Evolutionary conservation across 2,329 filamentous ascomycete genomes (phyloP).

Genomic region (Pleurostoma richardsiae): DNA sequence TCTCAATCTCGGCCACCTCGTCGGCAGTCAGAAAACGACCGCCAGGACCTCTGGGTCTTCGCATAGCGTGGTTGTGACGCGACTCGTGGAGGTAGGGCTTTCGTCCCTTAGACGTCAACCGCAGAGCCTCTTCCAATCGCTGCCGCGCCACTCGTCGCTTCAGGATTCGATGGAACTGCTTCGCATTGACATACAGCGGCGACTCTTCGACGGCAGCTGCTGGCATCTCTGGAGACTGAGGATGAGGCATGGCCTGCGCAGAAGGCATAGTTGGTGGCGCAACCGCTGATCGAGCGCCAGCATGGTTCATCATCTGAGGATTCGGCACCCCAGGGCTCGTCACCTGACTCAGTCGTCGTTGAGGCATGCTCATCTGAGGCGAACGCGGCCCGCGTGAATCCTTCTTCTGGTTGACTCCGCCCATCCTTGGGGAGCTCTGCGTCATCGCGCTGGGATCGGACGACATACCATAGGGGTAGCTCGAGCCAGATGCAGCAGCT

Average conservation of each 20-base stretch:
- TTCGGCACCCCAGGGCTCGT: slow-evolving; percentile 70
- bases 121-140: slow-evolving; percentile 85
- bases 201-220: slow-evolving; percentile 76
- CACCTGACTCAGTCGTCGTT: slow-evolving; percentile 70
- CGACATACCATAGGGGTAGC: slow-evolving; percentile 62
- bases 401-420: slow-evolving; percentile 61
- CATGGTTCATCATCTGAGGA: slow-evolving; percentile 71
- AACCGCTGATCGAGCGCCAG: slow-evolving; percentile 42
- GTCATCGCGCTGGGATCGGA: slow-evolving; percentile 59
- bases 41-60: slow-evolving; percentile 85
- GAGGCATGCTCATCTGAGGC: slow-evolving; percentile 59
- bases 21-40: slow-evolving; percentile 95
- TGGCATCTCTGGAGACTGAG: slow-evolving; percentile 76
- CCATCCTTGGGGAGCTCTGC: slow-evolving; percentile 74
- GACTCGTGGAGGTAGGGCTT: slow-evolving; percentile 98
- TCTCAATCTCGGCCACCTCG: slow-evolving; percentile 87
- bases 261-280: slow-evolving; percentile 56
- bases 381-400: slow-evolving; percentile 71
- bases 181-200: slow-evolving; percentile 95
- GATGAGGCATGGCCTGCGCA: slow-evolving; percentile 61
- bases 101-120: slow-evolving; percentile 88
- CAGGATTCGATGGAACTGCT: slow-evolving; percentile 95
- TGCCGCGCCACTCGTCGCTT: slow-evolving; percentile 92
- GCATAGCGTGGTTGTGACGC: slow-evolving; percentile 96
- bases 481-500: slow-evolving; percentile 81